Base-by-base conservation (phyloP, 108 stramenopile species). In the Skeletonema grethae region DNA sequence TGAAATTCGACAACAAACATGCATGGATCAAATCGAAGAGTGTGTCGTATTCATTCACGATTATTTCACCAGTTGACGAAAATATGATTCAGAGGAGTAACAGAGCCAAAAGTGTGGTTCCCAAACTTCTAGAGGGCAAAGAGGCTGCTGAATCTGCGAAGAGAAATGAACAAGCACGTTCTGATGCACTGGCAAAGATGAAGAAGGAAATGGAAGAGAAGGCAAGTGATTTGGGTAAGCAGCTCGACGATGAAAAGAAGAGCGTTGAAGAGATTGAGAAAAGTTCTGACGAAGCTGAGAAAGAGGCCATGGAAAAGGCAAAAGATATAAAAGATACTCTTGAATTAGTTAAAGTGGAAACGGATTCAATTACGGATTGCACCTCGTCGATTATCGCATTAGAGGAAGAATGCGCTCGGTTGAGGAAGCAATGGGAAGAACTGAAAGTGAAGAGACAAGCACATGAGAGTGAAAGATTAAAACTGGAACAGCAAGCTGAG, bases 11-110 rank as follows among this genome's bases (percentile, higher is more conserved):
- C 61, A 78, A 78, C 67, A 41, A 34, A 29, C 71, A 69, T 57
- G 66, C 70, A 18, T 78, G 77, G 77, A 65, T 78, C 13, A 71
- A 63, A 12, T 70, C 77, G 2, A 78, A 78, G 65, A 66, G 43
- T 46, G 53, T 78, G 13, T 66, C 61, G 61, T 78, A 78, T 57
- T 64, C 60, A 13, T 65, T 78, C 38, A 78, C 69, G 29, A 60
- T 78, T 1, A 67, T 55, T 18, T 58, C 77, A 11, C 77, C 77
- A 0, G 53, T 72, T 3, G 70, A 72, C 32, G 70, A 71, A 7
- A 72, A 78, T 34, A 72, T 72, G 77, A 67, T 65, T 20, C 65
- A 78, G 41, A 65, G 77, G 34, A 70, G 68, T 67, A 25, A 45
- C 5, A 57, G 77, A 25, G 70, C 77, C 46, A 72, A 78, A 48